A percentile compares a stretch with the other conserved stretches of the same genome.
These are phyloP conservation scores for Cladosporium sp. DNA, from an alignment of 2,329 filamentous ascomycete genomes.

Conservation along the genomic window DNA sequence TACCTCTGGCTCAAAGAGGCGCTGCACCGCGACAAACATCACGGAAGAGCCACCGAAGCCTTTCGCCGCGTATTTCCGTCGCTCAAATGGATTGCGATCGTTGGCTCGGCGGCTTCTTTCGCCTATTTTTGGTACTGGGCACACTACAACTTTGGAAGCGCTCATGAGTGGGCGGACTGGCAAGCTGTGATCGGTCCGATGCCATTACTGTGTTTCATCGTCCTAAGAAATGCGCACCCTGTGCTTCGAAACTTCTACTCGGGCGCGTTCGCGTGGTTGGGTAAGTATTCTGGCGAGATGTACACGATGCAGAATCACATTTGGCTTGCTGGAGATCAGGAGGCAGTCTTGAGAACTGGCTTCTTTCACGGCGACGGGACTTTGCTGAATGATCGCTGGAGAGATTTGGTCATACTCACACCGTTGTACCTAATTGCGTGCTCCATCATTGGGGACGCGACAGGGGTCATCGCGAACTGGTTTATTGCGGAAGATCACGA, in stretches of 20 bases:
- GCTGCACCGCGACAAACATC: conserved; percentile 11
- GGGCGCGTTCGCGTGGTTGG: conserved; percentile 50
- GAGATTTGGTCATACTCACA: conserved; percentile 39
- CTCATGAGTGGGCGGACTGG: conserved; percentile 46
- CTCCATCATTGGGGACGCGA: conserved; percentile 36
- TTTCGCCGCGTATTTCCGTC: conserved; percentile 20
- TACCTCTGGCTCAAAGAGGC: conserved; percentile 29
- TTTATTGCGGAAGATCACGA: conserved; percentile 26
- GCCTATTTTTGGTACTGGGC: conserved; percentile 25
- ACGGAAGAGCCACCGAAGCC: conserved; percentile 4
- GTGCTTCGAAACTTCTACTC: conserved; percentile 43
- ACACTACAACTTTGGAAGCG: conserved; percentile 31
- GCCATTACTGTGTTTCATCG: conserved; percentile 50
- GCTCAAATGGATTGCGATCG: conserved; percentile 14
- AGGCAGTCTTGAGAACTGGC: conserved; percentile 44
- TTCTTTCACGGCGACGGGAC: conserved; percentile 27
- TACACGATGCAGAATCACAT: conserved; percentile 60
- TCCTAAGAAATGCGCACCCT: conserved; percentile 48
- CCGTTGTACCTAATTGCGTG: conserved; percentile 42
- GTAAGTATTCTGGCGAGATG: conserved; percentile 55
- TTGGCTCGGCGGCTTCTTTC: conserved; percentile 14
- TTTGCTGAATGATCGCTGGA: conserved; percentile 27
- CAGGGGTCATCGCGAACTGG: conserved; percentile 36
- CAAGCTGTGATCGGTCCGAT: conserved; percentile 54
- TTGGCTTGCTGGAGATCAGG: conserved; percentile 57